phyloP scores from a whole-genome alignment of 2,329 filamentous ascomycete species.

The Fonsecaea erecta region DNA sequence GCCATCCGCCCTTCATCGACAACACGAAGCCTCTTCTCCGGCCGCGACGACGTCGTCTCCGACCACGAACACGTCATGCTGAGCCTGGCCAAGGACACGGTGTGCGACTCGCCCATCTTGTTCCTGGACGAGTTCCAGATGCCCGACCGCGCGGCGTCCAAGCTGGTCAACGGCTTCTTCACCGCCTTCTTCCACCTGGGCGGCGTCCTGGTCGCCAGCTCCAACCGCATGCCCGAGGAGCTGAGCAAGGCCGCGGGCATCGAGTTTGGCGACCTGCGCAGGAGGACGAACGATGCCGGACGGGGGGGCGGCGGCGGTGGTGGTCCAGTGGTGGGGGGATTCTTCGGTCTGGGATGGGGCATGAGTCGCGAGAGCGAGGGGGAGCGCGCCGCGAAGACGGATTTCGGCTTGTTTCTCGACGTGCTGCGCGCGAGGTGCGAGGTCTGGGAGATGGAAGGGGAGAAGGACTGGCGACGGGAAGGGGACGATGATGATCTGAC shows the following conservation, averaged over 20 bases:
- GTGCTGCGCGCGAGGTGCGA: conserved; percentile 78
- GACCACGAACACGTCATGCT: conserved; percentile 70
- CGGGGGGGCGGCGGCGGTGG: no score
- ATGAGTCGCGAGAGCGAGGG: conserved; percentile 49
- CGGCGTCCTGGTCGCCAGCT: conserved; percentile 78
- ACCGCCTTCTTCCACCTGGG: conserved; percentile 81
- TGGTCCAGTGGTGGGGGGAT: conserved; percentile 20
- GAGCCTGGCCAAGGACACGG: conserved; percentile 75
- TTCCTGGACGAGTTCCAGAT: conserved; percentile 86
- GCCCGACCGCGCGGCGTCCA: conserved; percentile 75
- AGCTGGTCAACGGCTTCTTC: conserved; percentile 78
- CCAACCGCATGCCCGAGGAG: conserved; percentile 83
- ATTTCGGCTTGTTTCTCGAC: conserved; percentile 77
- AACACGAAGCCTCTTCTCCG: conserved; percentile 16
- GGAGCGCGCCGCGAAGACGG: conserved; percentile 65
- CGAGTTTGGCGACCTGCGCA: conserved; percentile 56
- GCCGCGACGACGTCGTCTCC: conserved; percentile 24
- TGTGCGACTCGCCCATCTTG: conserved; percentile 73
- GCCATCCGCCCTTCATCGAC: neutral
- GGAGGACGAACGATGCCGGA: no score
- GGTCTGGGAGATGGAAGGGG: conserved; percentile 81
- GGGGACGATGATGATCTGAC: conserved; percentile 35
- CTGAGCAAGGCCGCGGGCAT: conserved; percentile 74
- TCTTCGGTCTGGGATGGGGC: conserved; percentile 35
- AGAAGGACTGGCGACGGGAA: conserved; percentile 68